Evolutionary conservation across 345 rosid species (phyloP).

Genomic region (Rhodamnia rubescens): DNA sequence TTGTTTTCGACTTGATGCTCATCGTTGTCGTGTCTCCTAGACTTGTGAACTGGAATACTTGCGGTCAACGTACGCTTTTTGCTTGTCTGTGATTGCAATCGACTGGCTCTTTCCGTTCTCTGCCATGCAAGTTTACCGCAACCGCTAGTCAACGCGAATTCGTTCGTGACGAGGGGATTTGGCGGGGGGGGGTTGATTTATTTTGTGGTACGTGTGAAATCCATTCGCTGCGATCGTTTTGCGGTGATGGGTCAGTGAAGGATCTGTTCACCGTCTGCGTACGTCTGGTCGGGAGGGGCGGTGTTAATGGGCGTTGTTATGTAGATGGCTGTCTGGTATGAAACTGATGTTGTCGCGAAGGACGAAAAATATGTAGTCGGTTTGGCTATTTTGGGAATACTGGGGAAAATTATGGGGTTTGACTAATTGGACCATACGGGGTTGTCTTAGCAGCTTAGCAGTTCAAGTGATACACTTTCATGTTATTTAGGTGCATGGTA

Average conservation of each 20-base stretch:
- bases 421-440: not conserved
- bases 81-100: not conserved
- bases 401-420: not conserved
- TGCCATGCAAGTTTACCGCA: not conserved
- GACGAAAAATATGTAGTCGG: not conserved
- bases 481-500: not conserved
- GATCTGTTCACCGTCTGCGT: not conserved
- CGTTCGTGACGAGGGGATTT: not conserved
- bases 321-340: not conserved
- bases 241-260: not conserved
- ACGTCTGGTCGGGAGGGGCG: not conserved
- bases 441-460: not conserved
- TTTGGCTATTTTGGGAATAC: not conserved
- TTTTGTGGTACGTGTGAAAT: not conserved
- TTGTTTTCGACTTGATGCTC: not conserved
- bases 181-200: not conserved
- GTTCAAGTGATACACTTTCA: not conserved
- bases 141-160: not conserved
- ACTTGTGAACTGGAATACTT: not conserved
- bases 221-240: not conserved
- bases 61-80: not conserved
- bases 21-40: not conserved
- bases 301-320: not conserved
- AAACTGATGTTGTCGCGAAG: not conserved
- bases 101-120: not conserved